phyloP scores from a whole-genome alignment of 768 basidiomycete species.

The Coprinopsis marcescibilis region DNA sequence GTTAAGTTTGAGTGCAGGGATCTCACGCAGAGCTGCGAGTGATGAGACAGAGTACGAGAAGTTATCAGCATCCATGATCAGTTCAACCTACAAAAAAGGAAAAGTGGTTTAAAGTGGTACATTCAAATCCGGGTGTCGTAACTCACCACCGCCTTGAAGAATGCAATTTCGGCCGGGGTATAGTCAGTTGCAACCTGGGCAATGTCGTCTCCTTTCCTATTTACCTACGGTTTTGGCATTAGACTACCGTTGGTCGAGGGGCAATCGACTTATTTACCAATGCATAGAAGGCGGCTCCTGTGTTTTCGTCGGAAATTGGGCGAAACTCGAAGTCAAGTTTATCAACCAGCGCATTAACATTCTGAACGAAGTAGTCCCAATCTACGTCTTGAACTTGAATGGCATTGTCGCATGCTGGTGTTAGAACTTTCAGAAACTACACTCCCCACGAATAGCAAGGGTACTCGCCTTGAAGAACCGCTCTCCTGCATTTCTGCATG shows the following conservation, averaged over 20 bases:
- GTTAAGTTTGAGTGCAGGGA: constrained; percentile 50
- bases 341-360: constrained; percentile 60
- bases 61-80: constrained; percentile 77
- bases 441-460: constrained; percentile 9
- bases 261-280: constrained; percentile 40
- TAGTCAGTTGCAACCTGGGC: constrained; percentile 86
- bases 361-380: constrained; percentile 56
- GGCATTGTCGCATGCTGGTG: constrained; percentile 48
- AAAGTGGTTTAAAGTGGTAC: neutral
- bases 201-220: constrained; percentile 72
- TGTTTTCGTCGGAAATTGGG: constrained; percentile 53
- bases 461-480: constrained; percentile 57
- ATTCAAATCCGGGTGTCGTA: neutral
- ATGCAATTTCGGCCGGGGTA: constrained; percentile 69
- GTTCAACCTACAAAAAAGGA: constrained; percentile 59
- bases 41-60: constrained; percentile 75
- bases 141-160: constrained; percentile 78
- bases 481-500: constrained; percentile 62
- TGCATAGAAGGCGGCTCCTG: constrained; percentile 59
- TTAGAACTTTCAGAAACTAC: neutral
- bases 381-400: constrained; percentile 23
- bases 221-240: constrained; percentile 53
- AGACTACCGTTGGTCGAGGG: neutral
- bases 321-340: constrained; percentile 71
- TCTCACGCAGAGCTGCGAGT: constrained; percentile 69